phyloP scores from a whole-genome alignment of 495 filamentous ascomycete species.

The Podospora conica region DNA sequence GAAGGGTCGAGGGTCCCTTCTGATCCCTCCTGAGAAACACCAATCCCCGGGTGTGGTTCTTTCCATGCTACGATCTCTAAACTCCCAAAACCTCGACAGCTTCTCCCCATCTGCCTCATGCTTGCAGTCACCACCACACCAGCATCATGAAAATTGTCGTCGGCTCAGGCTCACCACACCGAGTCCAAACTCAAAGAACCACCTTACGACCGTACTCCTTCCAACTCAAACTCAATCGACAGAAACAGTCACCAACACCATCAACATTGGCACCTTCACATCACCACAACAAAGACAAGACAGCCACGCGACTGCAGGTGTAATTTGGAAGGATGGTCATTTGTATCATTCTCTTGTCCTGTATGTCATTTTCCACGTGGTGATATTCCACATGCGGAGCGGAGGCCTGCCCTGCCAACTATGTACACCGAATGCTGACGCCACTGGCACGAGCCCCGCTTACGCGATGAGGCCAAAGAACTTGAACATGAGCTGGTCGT shows the following conservation, averaged over 20 bases:
- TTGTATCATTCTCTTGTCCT: neutral
- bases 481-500: conserved; percentile 33
- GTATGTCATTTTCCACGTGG: neutral
- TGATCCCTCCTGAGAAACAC: no score
- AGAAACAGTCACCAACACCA: neutral
- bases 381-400: neutral
- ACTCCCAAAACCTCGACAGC: no score
- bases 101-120: no score
- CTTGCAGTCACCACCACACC: neutral
- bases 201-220: neutral
- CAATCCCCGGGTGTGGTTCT: neutral
- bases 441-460: neutral
- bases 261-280: neutral
- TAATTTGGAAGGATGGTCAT: neutral
- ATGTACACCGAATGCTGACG: neutral
- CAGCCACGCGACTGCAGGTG: neutral
- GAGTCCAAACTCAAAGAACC: neutral
- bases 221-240: neutral
- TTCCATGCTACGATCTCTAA: neutral
- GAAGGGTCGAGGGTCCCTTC: no score
- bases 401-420: neutral
- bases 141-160: neutral
- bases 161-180: no score
- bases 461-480: conserved; percentile 37
- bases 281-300: neutral